phyloP scores from a whole-genome alignment of 1,284 basidiomycete species.

The Laetiporus sulphureus region DNA sequence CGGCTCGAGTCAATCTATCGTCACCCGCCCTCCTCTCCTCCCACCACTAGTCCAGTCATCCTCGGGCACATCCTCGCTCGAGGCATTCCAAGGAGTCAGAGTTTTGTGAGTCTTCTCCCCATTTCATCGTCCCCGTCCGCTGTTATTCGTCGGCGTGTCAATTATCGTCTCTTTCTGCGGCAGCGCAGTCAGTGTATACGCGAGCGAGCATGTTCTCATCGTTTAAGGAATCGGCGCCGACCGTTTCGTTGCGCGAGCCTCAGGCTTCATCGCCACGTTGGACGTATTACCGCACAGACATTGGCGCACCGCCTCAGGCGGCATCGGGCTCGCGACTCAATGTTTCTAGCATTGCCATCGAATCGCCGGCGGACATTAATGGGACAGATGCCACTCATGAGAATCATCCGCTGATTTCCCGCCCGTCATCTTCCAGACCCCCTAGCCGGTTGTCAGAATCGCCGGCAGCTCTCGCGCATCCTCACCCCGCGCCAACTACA shows the following conservation, averaged over 20 bases:
- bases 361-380: slow-evolving; percentile 20
- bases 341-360: slow-evolving; percentile 11
- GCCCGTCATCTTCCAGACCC: slow-evolving; percentile 35
- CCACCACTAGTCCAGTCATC: slow-evolving; percentile 15
- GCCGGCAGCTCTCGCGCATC: slow-evolving; percentile 28
- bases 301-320: slow-evolving; percentile 13
- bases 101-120: slow-evolving; percentile 21
- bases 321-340: slow-evolving; percentile 11
- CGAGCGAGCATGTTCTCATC: slow-evolving; percentile 13
- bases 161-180: slow-evolving; percentile 10
- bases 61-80: slow-evolving; percentile 23
- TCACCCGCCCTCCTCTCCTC: slow-evolving; percentile 13
- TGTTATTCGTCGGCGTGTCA: slow-evolving; percentile 18
- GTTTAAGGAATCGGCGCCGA: slow-evolving; percentile 15
- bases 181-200: slow-evolving; percentile 1
- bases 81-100: slow-evolving; percentile 17
- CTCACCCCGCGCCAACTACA: slow-evolving; percentile 26
- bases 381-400: slow-evolving; percentile 19
- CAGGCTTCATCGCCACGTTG: slow-evolving; percentile 15
- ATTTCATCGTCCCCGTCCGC: slow-evolving; percentile 15
- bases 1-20: slow-evolving; percentile 29
- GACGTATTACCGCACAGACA: slow-evolving; percentile 15
- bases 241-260: slow-evolving; percentile 16
- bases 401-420: slow-evolving; percentile 31
- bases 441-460: slow-evolving; percentile 30